Percentiles rank a stretch among this genome's conserved stretches.
Evolutionary conservation across 345 rosid genomes (phyloP).

Genomic region (Salix suchowensis): DNA sequence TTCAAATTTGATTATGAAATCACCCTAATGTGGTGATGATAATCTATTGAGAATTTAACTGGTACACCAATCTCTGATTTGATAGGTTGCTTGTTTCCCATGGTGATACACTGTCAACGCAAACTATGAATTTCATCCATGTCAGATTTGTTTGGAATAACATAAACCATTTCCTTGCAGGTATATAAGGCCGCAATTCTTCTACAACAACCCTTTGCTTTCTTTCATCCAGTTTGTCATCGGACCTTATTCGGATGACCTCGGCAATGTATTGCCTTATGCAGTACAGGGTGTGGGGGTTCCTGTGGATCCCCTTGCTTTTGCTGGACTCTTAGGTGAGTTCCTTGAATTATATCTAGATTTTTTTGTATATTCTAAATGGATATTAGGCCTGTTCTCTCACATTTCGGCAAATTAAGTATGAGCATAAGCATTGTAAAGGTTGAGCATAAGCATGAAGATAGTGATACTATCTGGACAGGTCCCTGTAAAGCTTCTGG

Average conservation of each 20-base stretch:
- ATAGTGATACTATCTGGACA: neutral
- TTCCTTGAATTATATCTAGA: neutral
- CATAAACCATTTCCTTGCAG: slow-evolving; percentile 30
- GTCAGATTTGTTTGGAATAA: neutral
- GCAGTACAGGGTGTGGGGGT: slow-evolving; percentile 94
- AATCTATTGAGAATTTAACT: too few relatives aligned
- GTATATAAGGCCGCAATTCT: slow-evolving; percentile 89
- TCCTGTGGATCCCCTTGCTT: slow-evolving; percentile 90
- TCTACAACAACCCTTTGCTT: slow-evolving; percentile 77
- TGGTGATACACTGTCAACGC: too few relatives aligned
- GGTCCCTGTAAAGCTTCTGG: too few relatives aligned
- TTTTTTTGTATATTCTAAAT: neutral
- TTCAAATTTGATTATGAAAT: too few relatives aligned
- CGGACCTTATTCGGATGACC: slow-evolving; percentile 89
- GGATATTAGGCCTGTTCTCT: neutral
- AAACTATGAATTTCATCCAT: too few relatives aligned
- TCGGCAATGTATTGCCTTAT: slow-evolving; percentile 87
- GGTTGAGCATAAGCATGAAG: neutral
- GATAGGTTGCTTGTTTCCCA: too few relatives aligned
- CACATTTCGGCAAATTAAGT: neutral
- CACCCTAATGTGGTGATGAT: too few relatives aligned
- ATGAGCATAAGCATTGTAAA: neutral
- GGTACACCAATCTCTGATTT: too few relatives aligned
- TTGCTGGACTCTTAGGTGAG: slow-evolving; percentile 91
- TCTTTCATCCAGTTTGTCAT: slow-evolving; percentile 78